phyloP scores from a whole-genome alignment of 129 eudicot species.

The Arctium lappa region DNA sequence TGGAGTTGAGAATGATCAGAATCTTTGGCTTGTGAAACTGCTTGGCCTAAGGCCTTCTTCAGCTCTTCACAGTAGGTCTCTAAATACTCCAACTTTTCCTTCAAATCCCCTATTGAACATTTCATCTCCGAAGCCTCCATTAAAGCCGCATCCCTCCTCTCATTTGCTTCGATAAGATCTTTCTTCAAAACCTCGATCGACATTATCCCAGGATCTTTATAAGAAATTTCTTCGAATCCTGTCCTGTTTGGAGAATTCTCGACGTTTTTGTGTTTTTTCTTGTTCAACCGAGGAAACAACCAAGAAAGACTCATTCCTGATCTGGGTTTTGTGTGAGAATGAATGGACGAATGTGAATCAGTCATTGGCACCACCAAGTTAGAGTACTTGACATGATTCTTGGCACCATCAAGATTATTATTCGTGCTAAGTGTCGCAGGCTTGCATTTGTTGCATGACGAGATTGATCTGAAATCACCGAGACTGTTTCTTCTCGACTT shows the following conservation, averaged over 20 bases:
- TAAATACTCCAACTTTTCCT: constrained; percentile 59
- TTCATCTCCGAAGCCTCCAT: constrained; percentile 67
- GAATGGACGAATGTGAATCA: constrained; percentile 53
- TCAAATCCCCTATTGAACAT: constrained; percentile 67
- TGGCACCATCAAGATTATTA: constrained; percentile 7
- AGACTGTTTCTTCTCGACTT: constrained; percentile 68
- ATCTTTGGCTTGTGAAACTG: constrained; percentile 42
- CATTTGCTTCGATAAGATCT: constrained; percentile 69
- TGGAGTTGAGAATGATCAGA: constrained; percentile 9
- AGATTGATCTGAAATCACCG: constrained; percentile 61
- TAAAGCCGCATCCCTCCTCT: constrained; percentile 66
- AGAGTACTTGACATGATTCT: constrained; percentile 32
- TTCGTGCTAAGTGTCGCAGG: constrained; percentile 52
- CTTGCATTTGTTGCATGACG: constrained; percentile 77
- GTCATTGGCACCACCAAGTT: constrained; percentile 66
- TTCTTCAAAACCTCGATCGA: constrained; percentile 63
- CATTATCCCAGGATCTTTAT: constrained; percentile 42
- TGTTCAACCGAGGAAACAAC: constrained; percentile 73
- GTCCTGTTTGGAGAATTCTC: constrained; percentile 40
- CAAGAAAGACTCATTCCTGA: constrained; percentile 70
- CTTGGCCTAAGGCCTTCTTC: constrained; percentile 66
- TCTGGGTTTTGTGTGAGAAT: constrained; percentile 41
- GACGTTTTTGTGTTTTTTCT: constrained; percentile 61
- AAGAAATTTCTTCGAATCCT: constrained; percentile 53
- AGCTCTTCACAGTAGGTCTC: constrained; percentile 87